These are phyloP conservation scores for Rhizoclosmatium globosum DNA, from an alignment of 192 early-diverging fungal genomes.

Conservation along the genomic window DNA sequence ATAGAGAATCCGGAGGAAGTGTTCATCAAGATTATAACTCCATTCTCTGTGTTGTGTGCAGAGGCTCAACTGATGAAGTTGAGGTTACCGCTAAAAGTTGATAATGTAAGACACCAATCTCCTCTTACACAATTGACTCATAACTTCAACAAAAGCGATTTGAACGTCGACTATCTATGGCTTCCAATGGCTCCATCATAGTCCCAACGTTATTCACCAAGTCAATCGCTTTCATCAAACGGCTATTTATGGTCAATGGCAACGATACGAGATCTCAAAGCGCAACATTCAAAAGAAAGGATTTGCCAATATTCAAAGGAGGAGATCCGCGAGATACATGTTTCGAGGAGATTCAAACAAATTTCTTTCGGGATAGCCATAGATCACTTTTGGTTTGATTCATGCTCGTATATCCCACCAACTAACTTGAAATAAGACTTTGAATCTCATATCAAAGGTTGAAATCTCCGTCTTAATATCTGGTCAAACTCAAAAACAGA, in stretches of 20 bases:
- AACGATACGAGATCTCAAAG: constrained; percentile 18
- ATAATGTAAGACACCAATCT: constrained; percentile 20
- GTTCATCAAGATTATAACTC: constrained; percentile 31
- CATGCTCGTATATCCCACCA: not conserved
- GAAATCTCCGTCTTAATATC: constrained; percentile 28
- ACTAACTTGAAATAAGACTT: constrained; percentile 22
- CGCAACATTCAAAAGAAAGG: constrained; percentile 34
- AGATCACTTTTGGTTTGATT: constrained; percentile 26
- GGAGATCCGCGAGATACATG: constrained; percentile 15
- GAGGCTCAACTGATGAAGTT: constrained; percentile 43
- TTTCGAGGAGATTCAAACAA: not conserved
- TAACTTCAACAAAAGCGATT: not conserved
- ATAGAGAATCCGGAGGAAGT: constrained; percentile 32
- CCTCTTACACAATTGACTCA: not conserved
- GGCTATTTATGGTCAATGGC: constrained; percentile 4
- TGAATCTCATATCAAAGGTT: constrained; percentile 29
- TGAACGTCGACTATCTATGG: constrained; percentile 1
- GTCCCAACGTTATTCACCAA: not conserved
- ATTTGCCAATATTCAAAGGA: constrained; percentile 26
- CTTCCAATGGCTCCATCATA: not conserved
- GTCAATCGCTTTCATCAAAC: not conserved
- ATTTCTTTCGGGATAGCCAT: constrained; percentile 37
- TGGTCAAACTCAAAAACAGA: constrained; percentile 27
- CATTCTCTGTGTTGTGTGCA: constrained; percentile 35
- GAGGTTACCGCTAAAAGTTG: constrained; percentile 22